Base-by-base conservation (phyloP, 2,329 filamentous ascomycete genomes). In the Beauveria varroae region DNA sequence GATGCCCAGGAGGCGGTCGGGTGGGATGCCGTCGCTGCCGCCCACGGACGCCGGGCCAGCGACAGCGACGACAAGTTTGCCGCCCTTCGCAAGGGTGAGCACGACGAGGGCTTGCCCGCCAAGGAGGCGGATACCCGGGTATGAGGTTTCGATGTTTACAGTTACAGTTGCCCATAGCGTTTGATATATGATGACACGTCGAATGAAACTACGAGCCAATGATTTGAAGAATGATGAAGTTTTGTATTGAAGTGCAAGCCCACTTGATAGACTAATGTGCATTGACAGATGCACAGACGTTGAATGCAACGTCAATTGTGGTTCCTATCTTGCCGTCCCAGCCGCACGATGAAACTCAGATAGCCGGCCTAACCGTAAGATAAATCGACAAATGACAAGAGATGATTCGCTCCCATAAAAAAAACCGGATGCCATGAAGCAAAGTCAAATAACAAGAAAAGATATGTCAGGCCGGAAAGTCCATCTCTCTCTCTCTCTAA, bases 1-100 rank as follows among this genome's bases (percentile, higher is more conserved):
- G 79, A 83, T 51, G 74, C 78, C 3, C 74, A 75, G 24, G 79
- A 78, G 58, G 78, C 76, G 9, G 77, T 76, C 3, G 79, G 78
- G 5, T 73, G 73, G 28, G 72, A 74, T 37, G 71, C 65, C 20
- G 67, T 76, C 40, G 65, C 66, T 3, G 57, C 66, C 3, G 61
- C 63, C 1, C 22, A 53, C 7, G 55, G 41, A 20, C 43, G 14
- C 5, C 50, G 52, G 16, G 34, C 14, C 10, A 10, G 54, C 44
- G 26, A 56, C 44, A 46, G 59, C 49, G 10, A 61, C 46, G 49
- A 62, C 60, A 37, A 60, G 60, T 18, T 53, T 3, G 40, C 56
- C 4, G 20, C 18, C n/a, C 10, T 16, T 10, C 58, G 58, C 28
- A 22, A 54, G 30, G 40, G 30, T 12, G 50, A 54, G 40, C 40